Base-by-base conservation (phyloP, 768 basidiomycete species). In the Candolleomyces efflorescens region DNA sequence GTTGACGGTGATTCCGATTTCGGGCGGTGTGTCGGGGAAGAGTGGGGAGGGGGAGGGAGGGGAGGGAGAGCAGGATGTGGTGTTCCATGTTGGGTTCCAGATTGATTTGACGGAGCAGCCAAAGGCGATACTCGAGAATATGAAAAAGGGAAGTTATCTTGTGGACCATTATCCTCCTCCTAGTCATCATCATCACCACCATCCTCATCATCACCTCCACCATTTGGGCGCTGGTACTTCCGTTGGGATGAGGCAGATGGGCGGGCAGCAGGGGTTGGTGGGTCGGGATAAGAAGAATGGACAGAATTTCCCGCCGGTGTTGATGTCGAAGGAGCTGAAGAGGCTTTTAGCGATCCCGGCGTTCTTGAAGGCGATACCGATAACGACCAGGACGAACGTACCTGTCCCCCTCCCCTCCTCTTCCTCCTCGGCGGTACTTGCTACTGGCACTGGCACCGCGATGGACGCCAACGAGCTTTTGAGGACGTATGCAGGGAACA, bases 71-170 rank as follows among this genome's bases (percentile, higher is more conserved):
- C 83, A 85, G 54, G 88, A 95, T 46, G 79, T 91, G 41, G 85
- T 84, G 9, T 96, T 89, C 68, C 89, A 92, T 65, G 87, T 99
- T 52, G 97, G 97, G 0, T 98, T 99, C 78, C 94, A 99, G 72
- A 90, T 97, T 55, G 93, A 98, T 71, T 77, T 99, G 50, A 85
- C 86, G 17, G 85, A 89, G 65, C 93, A 95, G 73, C 94, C 93
- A 2, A 85, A 85, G 62, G 83, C 83, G 2, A 94, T 97, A 59
- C 73, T 94, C 54, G 82, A 89, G 62, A 91, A 87, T 68, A 78
- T 94, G 54, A 73, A 80, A 18, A 86, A 91, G 63, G 94, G 94
- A 17, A 84, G 81, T 36, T 93, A 93, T 71, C 72, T 85, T 56
- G 81, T 84, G 66, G 83, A 91, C 67, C 85, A 87, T 69, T 32